Evolutionary conservation across 352 stramenopile species (phyloP).

Genomic region (Aphanomyces cochlioides): DNA sequence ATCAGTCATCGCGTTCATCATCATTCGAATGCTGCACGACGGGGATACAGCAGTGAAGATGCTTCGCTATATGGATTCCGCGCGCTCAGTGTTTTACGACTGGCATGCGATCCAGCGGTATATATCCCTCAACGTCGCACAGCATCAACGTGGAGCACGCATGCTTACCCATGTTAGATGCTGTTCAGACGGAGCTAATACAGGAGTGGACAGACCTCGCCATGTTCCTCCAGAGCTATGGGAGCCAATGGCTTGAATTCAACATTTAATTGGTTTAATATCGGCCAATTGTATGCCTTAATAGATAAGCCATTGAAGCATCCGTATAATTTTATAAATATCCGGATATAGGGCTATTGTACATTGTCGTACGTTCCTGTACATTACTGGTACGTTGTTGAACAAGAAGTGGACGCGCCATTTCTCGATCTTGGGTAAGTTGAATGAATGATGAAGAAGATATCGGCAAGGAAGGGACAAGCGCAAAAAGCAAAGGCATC

Average conservation of each 20-base stretch:
- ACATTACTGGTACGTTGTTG: not conserved
- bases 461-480: no score
- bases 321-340: not conserved
- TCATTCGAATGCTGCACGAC: constrained; percentile 85
- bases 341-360: constrained; percentile 6
- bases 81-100: not conserved
- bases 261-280: constrained; percentile 10
- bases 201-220: constrained; percentile 17
- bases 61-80: constrained; percentile 26
- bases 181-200: constrained; percentile 34
- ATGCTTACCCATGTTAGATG: constrained; percentile 31
- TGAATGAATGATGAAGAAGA: no score
- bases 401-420: no score
- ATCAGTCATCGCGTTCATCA: constrained; percentile 22
- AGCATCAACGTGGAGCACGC: constrained; percentile 23
- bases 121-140: constrained; percentile 30
- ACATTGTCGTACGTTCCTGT: not conserved
- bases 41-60: constrained; percentile 85
- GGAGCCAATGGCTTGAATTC: constrained; percentile 15
- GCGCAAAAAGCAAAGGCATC: no score
- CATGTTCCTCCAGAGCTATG: not conserved
- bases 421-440: no score
- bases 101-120: constrained; percentile 9
- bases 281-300: not conserved
- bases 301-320: not conserved